phyloP scores from a whole-genome alignment of 2,329 filamentous ascomycete genomes.

The Colletotrichum costaricense region DNA sequence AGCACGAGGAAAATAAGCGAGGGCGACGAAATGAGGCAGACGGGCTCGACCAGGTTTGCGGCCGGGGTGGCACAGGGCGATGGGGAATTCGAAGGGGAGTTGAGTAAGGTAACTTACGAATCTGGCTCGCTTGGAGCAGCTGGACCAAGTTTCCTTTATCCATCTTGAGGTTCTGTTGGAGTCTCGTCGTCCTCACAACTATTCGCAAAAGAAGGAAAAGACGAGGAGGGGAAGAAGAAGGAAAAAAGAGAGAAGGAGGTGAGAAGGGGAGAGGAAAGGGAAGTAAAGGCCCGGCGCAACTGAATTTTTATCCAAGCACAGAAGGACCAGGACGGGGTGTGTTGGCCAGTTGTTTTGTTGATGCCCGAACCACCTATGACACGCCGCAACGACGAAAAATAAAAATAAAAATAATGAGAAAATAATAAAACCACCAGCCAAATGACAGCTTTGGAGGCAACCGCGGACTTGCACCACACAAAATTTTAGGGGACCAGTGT shows the following conservation, averaged over 20 bases:
- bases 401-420: conserved; percentile 1
- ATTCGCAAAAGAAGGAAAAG: conserved; percentile 27
- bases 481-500: conserved; percentile 33
- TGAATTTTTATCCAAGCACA: conserved; percentile 30
- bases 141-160: conserved; percentile 80
- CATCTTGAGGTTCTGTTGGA: conserved; percentile 44
- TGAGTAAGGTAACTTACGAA: conserved; percentile 71
- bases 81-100: neutral
- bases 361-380: conserved; percentile 32
- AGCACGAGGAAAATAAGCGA: conserved; percentile 33
- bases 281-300: conserved; percentile 27
- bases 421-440: neutral
- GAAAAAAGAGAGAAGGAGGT: conserved; percentile 30
- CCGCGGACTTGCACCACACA: conserved; percentile 8
- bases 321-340: conserved; percentile 10
- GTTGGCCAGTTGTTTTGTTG: conserved; percentile 26
- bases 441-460: conserved; percentile 1
- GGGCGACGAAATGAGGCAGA: conserved; percentile 25
- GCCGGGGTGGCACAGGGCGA: conserved; percentile 31
- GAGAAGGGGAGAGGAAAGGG: conserved; percentile 33
- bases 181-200: conserved; percentile 32
- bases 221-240: conserved; percentile 34
- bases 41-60: conserved; percentile 28
- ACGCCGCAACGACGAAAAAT: conserved; percentile 6
- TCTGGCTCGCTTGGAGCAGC: conserved; percentile 87